Evolutionary conservation across 805 yeast genomes (phyloP), one percentile per base, ranked within the genome.

Genomic region (Nakazawaea peltata): DNA sequence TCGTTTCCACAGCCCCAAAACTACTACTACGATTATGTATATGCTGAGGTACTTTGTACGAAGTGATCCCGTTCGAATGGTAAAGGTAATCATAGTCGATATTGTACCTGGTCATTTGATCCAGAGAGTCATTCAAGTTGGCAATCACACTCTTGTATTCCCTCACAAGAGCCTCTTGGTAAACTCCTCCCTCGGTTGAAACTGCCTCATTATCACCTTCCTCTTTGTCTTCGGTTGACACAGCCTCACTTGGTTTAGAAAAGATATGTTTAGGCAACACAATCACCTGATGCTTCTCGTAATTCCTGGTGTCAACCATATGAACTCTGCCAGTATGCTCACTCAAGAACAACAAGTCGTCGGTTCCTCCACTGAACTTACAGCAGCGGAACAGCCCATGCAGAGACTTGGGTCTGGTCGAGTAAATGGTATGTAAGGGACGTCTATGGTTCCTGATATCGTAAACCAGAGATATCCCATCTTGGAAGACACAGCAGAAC

Each of bases 241-340:
- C n/a, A 4, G 18, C 18, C 13, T 15, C 16, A 16, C 31, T 17
- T 12, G 30, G 30, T 17, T 23, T 31, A 2, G 34, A n/a, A 26
- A 19, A 37, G 5, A 65, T 54, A 4, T 67, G 64, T 42, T 57
- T 61, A 0, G 92, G 92, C 11, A 81, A 61, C 40, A 81, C 61
- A 2, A 86, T 65, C 25, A 87, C 86, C 53, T 82, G 90, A 50
- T 83, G 90, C 45, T 81, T 77, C 40, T 68, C 62, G 44, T 76
- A 71, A 48, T 81, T 74, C 42, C 95, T 70, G 18, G 86, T 68
- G 53, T 88, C 96, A 19, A 88, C 63, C 38, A 87, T 63, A 57
- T 88, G 97, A 3, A 88, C 82, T 36, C 95, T 67, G 0, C 94
- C 94, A 35, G 77, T 81, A 47, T 88, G 95, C 53, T 88, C 97